Conservation (phyloP, 176 grass and related monocot species). For the Dactylis glomerata region DNA sequence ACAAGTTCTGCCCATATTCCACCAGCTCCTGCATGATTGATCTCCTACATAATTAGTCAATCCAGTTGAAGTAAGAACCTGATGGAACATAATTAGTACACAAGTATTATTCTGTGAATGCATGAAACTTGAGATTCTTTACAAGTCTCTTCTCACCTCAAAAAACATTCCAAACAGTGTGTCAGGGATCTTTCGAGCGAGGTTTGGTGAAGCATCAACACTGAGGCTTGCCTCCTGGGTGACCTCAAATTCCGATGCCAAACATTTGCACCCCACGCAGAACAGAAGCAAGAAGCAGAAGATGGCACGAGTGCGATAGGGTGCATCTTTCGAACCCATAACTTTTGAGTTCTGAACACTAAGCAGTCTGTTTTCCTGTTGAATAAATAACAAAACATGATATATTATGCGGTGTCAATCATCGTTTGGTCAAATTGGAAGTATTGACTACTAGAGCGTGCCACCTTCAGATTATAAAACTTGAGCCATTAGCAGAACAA, state of each 20-base stretch:
- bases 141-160: constrained; percentile 52
- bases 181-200: constrained; percentile 52
- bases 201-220: constrained; percentile 57
- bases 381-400: background rate
- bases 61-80: background rate
- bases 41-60: constrained; percentile 60
- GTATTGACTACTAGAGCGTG: background rate
- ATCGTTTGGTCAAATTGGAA: background rate
- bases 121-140: background rate
- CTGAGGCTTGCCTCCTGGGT: constrained; percentile 48
- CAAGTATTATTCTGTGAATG: constrained; percentile 1
- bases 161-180: constrained; percentile 93
- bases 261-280: constrained; percentile 14
- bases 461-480: background rate
- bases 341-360: background rate
- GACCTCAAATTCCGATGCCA: constrained; percentile 40
- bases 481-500: background rate
- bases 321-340: constrained; percentile 22
- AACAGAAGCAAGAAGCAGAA: constrained; percentile 14
- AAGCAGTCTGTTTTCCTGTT: background rate
- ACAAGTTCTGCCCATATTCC: constrained; percentile 96
- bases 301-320: background rate
- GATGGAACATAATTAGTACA: background rate
- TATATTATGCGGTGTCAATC: background rate
- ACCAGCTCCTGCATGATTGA: constrained; percentile 96